Percentiles rank a stretch among this genome's conserved stretches.
Conservation (phyloP, 345 rosid species). For the Kandelia obovata region DNA sequence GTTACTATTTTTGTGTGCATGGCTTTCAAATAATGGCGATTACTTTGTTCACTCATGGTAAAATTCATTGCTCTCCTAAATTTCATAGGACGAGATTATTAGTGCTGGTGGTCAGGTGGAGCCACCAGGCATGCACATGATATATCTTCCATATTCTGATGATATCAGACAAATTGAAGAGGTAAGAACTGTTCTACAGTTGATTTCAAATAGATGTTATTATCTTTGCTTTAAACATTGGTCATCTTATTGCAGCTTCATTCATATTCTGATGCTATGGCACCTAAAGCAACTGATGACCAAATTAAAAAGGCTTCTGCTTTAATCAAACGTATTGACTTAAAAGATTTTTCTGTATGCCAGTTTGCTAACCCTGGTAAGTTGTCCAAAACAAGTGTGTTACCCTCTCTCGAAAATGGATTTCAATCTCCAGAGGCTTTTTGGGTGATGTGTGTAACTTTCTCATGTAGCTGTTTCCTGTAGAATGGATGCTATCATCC, state of each 20-base stretch:
- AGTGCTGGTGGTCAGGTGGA: slow-evolving; percentile 76
- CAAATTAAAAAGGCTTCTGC: slow-evolving; percentile 68
- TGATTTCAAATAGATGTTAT: slow-evolving; percentile 15
- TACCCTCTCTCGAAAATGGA: not conserved
- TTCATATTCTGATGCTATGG: slow-evolving; percentile 35
- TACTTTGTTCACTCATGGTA: not conserved
- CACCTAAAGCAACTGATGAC: slow-evolving; percentile 67
- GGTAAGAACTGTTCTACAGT: slow-evolving; percentile 42
- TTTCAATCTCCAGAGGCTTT: not conserved
- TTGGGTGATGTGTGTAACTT: not conserved
- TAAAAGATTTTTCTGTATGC: slow-evolving; percentile 72
- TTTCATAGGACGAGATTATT: slow-evolving; percentile 67
- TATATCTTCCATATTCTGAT: slow-evolving; percentile 84
- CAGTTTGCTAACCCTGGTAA: slow-evolving; percentile 87
- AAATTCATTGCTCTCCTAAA: slow-evolving; percentile 4
- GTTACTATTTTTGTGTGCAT: not conserved
- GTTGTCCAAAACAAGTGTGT: not conserved
- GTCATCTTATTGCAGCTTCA: slow-evolving; percentile 46
- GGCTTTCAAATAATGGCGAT: not conserved
- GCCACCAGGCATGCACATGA: slow-evolving; percentile 97
- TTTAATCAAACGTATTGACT: slow-evolving; percentile 68
- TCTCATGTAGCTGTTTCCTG: not conserved
- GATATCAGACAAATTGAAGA: slow-evolving; percentile 82
- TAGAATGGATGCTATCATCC: not conserved
- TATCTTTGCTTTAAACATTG: slow-evolving; percentile 21